Conservation (phyloP, 352 stramenopile species). For the Pythium graminicola region DNA sequence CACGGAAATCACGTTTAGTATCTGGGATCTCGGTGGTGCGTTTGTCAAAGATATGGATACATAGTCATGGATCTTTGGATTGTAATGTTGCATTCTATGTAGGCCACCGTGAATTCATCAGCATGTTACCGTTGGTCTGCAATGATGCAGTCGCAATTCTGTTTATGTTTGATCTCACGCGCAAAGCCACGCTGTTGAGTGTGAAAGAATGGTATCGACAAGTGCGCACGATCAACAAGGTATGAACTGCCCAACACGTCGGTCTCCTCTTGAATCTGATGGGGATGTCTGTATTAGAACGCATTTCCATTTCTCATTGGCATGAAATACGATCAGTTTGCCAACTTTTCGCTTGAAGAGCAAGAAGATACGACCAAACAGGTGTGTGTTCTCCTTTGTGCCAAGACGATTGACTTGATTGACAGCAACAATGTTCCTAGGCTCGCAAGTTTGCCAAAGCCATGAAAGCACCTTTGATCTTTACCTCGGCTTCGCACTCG, state of each 20-base stretch:
- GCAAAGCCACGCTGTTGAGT: conserved; percentile 89
- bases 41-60: not conserved
- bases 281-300: conserved; percentile 53
- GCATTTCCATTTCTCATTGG: conserved; percentile 91
- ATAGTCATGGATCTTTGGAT: too few species aligned
- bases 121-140: conserved; percentile 92
- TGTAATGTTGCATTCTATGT: too few species aligned
- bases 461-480: conserved; percentile 94
- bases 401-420: not conserved
- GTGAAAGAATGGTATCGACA: conserved; percentile 93
- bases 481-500: conserved; percentile 90
- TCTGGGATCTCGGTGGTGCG: conserved; percentile 90
- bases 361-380: conserved; percentile 93
- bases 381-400: conserved; percentile 25
- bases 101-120: conserved; percentile 91
- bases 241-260: too few species aligned
- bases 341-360: conserved; percentile 85
- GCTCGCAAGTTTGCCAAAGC: conserved; percentile 92
- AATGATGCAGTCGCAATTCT: conserved; percentile 92
- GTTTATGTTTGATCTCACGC: conserved; percentile 95
- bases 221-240: conserved; percentile 88
- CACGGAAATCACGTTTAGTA: conserved; percentile 94
- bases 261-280: too few species aligned
- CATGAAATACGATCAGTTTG: conserved; percentile 94
- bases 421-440: conserved; percentile 22